Base-by-base conservation (phyloP, 2,329 filamentous ascomycete genomes). In the Botrytis medusae region DNA sequence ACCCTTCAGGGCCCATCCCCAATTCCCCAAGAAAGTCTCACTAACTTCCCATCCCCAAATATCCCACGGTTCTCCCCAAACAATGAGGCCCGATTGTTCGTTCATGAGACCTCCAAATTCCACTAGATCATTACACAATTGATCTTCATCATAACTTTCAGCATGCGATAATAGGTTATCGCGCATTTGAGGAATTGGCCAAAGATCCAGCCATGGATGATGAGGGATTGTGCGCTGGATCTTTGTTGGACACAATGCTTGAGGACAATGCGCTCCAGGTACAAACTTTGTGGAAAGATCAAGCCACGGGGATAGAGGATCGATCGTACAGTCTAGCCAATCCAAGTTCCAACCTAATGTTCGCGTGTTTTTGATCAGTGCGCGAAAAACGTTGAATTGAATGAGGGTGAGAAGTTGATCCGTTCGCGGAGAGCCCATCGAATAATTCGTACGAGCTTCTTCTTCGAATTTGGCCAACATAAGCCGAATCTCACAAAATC, bases 61-160 rank as follows among this genome's bases (percentile, higher is more conserved):
- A 51, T 83, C 79, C 83, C 82, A 84, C 9, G 82, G 82, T 48
- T 81, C 81, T 54, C 78, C 81, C 84, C 84, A 86, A 16, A 82
- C 83, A 44, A 69, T 44, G 40, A 44, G 51, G 32, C 51, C 51
- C 29, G 51, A 60, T 46, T 60, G n/a, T 61, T 69, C 67, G 18
- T 60, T 69, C 73, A 86, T 80, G 10, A 85, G 77, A 40, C 84
- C 83, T 25, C 82, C 80, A 46, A 79, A 73, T 77, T 82, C 81
- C 59, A 85, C 74, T 46, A 79, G 80, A 78, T 86, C 84, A n/a
- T 80, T 77, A 81, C 83, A 85, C 34, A 85, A 79, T 18, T 83
- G 84, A 72, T 84, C 83, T 54, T 84, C 82, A 72, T 85, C 83
- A 59, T 83, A 85, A 42, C 76, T 80, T 67, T 79, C 80, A 25